Evolutionary conservation across 768 basidiomycete species (phyloP).

Genomic region (Amanita rimosa): DNA sequence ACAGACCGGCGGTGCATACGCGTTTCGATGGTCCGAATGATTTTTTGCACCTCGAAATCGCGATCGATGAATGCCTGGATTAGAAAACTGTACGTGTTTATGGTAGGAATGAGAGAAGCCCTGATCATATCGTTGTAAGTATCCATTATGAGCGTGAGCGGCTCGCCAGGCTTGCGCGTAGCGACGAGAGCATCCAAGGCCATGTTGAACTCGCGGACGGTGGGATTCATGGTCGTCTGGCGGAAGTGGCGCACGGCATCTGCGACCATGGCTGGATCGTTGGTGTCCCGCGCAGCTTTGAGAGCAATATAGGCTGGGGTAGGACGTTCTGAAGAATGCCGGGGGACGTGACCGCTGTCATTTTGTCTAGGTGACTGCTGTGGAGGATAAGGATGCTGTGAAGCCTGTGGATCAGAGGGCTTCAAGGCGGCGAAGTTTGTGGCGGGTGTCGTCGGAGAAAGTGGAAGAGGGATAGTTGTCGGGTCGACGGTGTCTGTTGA

Average conservation of each 20-base stretch:
- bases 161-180: conserved; percentile 36
- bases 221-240: conserved; percentile 18
- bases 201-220: conserved; percentile 47
- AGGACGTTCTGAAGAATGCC: not conserved
- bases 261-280: conserved; percentile 16
- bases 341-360: not conserved
- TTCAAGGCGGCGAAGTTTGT: conserved; percentile 10
- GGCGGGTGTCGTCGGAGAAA: conserved; percentile 4
- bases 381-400: conserved; percentile 2
- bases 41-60: conserved; percentile 48
- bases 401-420: conserved; percentile 13
- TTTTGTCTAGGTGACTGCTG: not conserved
- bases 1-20: conserved; percentile 25
- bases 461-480: conserved; percentile 7
- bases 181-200: conserved; percentile 43
- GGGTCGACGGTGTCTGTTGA: conserved; percentile 8
- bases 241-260: conserved; percentile 27
- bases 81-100: conserved; percentile 47
- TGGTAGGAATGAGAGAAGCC: conserved; percentile 48
- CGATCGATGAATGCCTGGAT: conserved; percentile 54
- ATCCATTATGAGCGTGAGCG: conserved; percentile 45
- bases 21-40: conserved; percentile 30
- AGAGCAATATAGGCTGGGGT: conserved; percentile 16
- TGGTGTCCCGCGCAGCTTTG: conserved; percentile 14
- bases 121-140: conserved; percentile 67